Conservation (phyloP, 768 basidiomycete species). For the Dentipellis sp. region DNA sequence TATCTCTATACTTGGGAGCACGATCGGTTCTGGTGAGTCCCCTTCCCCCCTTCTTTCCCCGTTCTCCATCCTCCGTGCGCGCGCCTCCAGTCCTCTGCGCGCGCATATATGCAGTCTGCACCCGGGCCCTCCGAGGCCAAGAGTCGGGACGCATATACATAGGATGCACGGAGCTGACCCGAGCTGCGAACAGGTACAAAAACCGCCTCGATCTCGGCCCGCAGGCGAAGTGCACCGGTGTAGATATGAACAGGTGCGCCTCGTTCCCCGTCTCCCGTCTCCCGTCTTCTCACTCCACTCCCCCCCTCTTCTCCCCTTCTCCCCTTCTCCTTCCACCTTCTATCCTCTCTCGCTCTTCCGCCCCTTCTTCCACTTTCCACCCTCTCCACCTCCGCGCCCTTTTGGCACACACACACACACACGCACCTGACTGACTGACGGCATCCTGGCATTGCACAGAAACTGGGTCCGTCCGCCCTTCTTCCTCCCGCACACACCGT, state of each 20-base stretch:
- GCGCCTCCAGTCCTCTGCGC: too few species aligned
- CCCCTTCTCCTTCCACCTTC: too few species aligned
- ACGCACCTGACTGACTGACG: background rate
- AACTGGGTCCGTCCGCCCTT: background rate
- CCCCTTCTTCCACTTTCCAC: background rate
- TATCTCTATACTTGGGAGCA: constrained; percentile 66
- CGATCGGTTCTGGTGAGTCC: constrained; percentile 53
- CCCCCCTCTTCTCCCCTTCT: too few species aligned
- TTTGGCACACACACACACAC: too few species aligned
- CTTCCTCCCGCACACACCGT: background rate
- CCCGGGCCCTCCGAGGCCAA: too few species aligned
- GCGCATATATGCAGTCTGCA: too few species aligned
- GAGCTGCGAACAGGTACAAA: constrained; percentile 45
- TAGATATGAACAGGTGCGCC: constrained; percentile 73
- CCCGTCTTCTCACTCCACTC: too few species aligned
- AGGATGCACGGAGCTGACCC: background rate
- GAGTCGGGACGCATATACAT: too few species aligned
- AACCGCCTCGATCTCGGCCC: constrained; percentile 50
- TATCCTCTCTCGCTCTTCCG: too few species aligned
- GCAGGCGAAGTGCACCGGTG: constrained; percentile 45
- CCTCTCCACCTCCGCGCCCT: too few species aligned
- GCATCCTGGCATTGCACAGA: constrained; percentile 1
- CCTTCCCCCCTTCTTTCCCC: background rate
- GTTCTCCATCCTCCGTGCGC: too few species aligned
- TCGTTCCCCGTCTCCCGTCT: background rate